Evolutionary conservation across 2,329 filamentous ascomycete species (phyloP), one percentile per base, ranked within the genome.

Genomic region (Alternaria sp.): DNA sequence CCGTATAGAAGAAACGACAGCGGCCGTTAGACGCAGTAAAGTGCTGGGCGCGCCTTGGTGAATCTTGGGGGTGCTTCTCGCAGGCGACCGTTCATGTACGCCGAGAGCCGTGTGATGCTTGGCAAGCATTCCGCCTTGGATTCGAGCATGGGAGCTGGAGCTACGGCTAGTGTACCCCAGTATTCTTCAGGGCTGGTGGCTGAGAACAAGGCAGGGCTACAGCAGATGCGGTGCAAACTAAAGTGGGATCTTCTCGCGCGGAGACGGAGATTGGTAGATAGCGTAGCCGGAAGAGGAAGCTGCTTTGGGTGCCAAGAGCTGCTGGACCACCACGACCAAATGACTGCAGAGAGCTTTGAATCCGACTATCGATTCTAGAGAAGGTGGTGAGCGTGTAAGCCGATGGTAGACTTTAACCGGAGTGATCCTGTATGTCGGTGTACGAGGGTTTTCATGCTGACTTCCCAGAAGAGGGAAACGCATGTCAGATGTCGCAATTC

Each of bases 31-130:
- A 68, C 68, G 67, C 66, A 70, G 37, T 50, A 58, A 57, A 11
- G 51, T 65, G 55, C 68, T 73, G 60, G 70, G 67, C 67, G 66
- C 37, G 18, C 58, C 67, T 73, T 70, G 67, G 61, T 30, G 45
- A 54, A 18, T 51, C 67, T 70, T 72, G 71, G 70, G 59, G 41
- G 45, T 26, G 45, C 41, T 63, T 47, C 55, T 44, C 37, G 15
- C 47, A 58, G 54, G 41, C 37, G 23, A 45, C 23, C 45, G 55
- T 28, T 66, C 60, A 70, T 70, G 68, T 65, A 63, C 44, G 68
- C 64, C 55, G 18, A 57, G 54, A 21, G 9, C 49, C 60, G 46
- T 59, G 49, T 49, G 41, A 50, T 26, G 57, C 71, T 72, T 71
- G 71, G 70, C 70, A 56, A 51, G 43, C 54, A 58, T 63, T 64